Evolutionary conservation across 768 basidiomycete genomes (phyloP).

Genomic region (Xerocomellus dryophilus): DNA sequence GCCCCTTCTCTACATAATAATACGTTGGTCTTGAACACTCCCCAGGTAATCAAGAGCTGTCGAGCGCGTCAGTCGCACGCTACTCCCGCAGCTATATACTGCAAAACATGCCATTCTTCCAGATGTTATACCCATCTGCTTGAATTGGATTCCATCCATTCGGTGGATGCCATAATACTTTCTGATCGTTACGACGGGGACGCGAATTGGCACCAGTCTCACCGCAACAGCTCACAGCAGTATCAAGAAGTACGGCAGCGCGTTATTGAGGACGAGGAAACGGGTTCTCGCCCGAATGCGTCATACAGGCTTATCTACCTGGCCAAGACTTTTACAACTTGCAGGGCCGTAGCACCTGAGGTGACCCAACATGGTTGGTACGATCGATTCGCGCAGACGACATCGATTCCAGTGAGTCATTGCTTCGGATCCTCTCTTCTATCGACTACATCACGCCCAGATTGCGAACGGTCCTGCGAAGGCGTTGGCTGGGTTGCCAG

Average conservation of each 20-base stretch:
- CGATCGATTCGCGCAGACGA: slow-evolving; percentile 37
- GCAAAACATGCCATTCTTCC: slow-evolving; percentile 36
- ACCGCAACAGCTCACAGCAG: slow-evolving; percentile 20
- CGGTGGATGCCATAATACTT: slow-evolving; percentile 35
- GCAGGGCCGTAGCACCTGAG: slow-evolving; percentile 43
- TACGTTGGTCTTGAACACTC: not conserved
- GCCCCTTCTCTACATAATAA: not conserved
- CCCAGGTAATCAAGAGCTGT: slow-evolving; percentile 20
- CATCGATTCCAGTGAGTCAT: slow-evolving; percentile 25
- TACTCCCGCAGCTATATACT: slow-evolving; percentile 28
- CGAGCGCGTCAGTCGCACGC: slow-evolving; percentile 20
- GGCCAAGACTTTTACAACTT: slow-evolving; percentile 47
- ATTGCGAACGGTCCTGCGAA: slow-evolving; percentile 16
- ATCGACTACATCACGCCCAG: slow-evolving; percentile 10
- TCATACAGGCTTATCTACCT: slow-evolving; percentile 40
- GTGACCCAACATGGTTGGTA: slow-evolving; percentile 59
- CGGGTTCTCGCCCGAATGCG: slow-evolving; percentile 35
- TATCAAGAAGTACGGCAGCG: slow-evolving; percentile 12
- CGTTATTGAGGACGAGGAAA: slow-evolving; percentile 34
- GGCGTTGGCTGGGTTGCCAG: slow-evolving; percentile 10
- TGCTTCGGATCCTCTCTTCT: not conserved
- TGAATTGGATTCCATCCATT: slow-evolving; percentile 32
- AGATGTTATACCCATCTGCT: slow-evolving; percentile 40
- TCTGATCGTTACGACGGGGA: slow-evolving; percentile 17
- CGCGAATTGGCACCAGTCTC: slow-evolving; percentile 36